Base-by-base conservation (phyloP, 306 rosid genomes). In the Citrullus mucosospermus region DNA sequence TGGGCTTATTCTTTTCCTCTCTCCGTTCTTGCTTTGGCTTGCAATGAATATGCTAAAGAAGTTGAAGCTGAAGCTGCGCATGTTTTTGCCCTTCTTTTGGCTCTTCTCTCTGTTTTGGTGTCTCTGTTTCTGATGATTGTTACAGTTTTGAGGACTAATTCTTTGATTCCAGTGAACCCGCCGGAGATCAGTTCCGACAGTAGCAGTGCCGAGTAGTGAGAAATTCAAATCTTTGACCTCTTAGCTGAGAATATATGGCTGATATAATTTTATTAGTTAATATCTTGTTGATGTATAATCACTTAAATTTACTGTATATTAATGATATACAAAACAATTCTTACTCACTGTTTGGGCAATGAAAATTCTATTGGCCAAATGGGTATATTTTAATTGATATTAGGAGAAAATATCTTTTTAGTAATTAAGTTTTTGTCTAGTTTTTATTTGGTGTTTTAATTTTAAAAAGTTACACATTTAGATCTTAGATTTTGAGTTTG, bases 1-100 rank as follows among this genome's bases (percentile, higher is more conserved):
- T 81, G 87, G 87, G 83, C 83, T 6, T 85, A 85, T 70, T 79
- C 87, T 10, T 85, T 85, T 25, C 85, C 85, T 11, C 59, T 85
- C 14, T 77, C 83, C 8, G 41, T 68, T 10, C 61, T 79, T 51
- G 85, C 87, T 43, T 39, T 85, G 75, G 83, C 85, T 69, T 77
- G 85, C 2, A 69, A 48, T 15, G 69, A 85, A 60, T 76, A 85
- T 12, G 79, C 83, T 1, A 59, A 79, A 22, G 77, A 82, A 55
- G 81, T 85, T 41, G 78, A 15, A 12, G 67, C 65, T 25, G 74
- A 10, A 9, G 22, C 48, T 9, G 88, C 88, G 2, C 83, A 85
- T 79, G 55, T 73, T 8, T 3, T 76, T 30, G 81, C 79, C 46
- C 65, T 81, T 16, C 75, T 72, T 17, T 48, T 84, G 9, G 53